Percentiles rank a stretch among this genome's conserved stretches.
These are phyloP conservation scores for Nyssa sinensis DNA, from an alignment of 148 eudicot species.

Conservation along the genomic window DNA sequence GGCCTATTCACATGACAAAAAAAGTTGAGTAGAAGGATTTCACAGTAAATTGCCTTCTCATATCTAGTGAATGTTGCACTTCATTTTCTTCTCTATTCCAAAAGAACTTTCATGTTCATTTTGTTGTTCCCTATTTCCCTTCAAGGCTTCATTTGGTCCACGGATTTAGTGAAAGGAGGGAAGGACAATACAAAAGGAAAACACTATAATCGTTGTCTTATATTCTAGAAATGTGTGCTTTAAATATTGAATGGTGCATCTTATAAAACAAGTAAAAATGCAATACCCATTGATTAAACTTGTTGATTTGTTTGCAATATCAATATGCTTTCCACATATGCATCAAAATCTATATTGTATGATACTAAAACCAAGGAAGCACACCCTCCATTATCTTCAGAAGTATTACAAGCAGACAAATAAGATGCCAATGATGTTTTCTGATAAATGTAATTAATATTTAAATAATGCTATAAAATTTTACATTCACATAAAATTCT, in stretches of 20 bases:
- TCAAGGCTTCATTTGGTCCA: background rate
- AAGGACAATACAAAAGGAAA: background rate
- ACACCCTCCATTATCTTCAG: background rate
- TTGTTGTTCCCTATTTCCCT: no score
- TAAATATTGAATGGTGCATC: background rate
- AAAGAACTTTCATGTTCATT: no score
- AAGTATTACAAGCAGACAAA: background rate
- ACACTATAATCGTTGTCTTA: background rate
- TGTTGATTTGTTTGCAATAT: no score
- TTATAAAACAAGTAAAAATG: no score
- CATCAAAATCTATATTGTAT: no score
- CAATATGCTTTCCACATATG: no score
- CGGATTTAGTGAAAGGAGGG: no score
- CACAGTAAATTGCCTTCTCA: no score
- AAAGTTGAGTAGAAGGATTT: no score
- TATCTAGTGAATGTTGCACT: background rate
- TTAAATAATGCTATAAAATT: background rate
- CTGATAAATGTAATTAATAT: background rate
- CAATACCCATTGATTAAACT: no score
- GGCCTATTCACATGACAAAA: no score
- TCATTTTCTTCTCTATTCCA: background rate
- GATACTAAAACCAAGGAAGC: background rate
- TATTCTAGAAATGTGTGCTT: background rate
- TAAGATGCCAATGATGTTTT: no score
- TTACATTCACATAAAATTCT: background rate